These are phyloP conservation scores for Stropharia rugosoannulata DNA, from an alignment of 768 basidiomycete species.

Conservation along the genomic window DNA sequence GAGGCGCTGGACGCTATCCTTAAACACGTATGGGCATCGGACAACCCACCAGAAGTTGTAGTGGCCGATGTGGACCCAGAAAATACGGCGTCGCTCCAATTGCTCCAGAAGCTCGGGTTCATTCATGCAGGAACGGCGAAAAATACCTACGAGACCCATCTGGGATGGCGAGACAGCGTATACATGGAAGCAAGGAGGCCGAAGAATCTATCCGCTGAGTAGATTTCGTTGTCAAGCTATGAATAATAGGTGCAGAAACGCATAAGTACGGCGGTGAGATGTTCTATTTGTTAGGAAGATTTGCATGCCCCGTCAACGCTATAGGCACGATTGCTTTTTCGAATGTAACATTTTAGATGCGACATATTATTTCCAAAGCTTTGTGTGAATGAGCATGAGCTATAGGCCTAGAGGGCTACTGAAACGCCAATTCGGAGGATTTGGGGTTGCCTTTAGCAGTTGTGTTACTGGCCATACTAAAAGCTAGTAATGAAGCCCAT, in stretches of 20 bases:
- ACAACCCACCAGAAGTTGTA: constrained; percentile 1
- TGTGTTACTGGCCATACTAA: too few relatives aligned
- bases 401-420: too few relatives aligned
- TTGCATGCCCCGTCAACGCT: too few relatives aligned
- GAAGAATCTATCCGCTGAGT: background rate
- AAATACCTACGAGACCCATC: constrained; percentile 21
- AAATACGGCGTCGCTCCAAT: constrained; percentile 14
- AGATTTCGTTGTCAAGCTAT: background rate
- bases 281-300: too few relatives aligned
- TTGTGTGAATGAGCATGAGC: too few relatives aligned
- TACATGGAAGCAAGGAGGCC: constrained; percentile 17
- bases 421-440: too few relatives aligned
- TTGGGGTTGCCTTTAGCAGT: too few relatives aligned
- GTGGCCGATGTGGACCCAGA: constrained; percentile 24
- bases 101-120: constrained; percentile 21
- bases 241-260: background rate
- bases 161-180: constrained; percentile 25
- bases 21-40: constrained; percentile 14
- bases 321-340: too few relatives aligned
- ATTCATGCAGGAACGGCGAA: constrained; percentile 16
- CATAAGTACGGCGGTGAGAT: too few relatives aligned
- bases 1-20: constrained; percentile 21
- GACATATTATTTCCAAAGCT: too few relatives aligned
- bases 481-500: too few relatives aligned
- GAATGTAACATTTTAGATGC: too few relatives aligned